Conservation (phyloP, 2,329 filamentous ascomycete genomes). For the Blumeria hordei region DNA sequence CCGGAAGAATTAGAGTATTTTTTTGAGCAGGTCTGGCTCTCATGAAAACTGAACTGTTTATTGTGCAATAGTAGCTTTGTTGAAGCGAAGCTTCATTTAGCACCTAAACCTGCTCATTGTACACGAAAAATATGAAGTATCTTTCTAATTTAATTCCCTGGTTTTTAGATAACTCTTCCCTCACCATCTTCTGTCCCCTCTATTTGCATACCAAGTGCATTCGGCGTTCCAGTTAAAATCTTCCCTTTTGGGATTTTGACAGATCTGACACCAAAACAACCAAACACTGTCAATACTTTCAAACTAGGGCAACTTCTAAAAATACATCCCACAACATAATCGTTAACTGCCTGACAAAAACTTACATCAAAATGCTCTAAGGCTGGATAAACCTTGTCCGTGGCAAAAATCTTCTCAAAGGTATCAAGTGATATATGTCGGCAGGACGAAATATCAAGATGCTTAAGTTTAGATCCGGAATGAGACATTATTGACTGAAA, state of each 20-base stretch:
- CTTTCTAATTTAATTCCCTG: background rate
- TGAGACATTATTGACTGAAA: conserved; percentile 69
- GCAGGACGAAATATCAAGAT: conserved; percentile 60
- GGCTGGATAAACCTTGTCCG: conserved; percentile 35
- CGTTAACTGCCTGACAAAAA: conserved; percentile 46
- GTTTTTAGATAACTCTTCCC: background rate
- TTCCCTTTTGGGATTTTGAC: conserved; percentile 28
- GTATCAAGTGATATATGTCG: conserved; percentile 52
- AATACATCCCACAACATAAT: conserved; percentile 36
- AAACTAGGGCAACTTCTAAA: conserved; percentile 39
- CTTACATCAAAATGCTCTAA: conserved; percentile 52
- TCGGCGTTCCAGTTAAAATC: conserved; percentile 32
- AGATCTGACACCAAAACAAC: conserved; percentile 36
- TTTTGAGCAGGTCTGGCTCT: background rate
- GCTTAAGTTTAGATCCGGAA: conserved; percentile 39
- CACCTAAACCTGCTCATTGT: background rate
- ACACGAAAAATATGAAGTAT: background rate
- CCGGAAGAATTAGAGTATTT: background rate
- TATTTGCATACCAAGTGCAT: conserved; percentile 33
- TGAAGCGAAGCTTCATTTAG: background rate
- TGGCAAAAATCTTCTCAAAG: conserved; percentile 50
- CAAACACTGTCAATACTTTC: conserved; percentile 35
- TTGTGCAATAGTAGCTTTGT: background rate
- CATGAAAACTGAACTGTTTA: background rate
- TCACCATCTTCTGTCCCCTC: conserved; percentile 21